Conservation (phyloP, 2,329 filamentous ascomycete species). For the Botrytis elliptica region DNA sequence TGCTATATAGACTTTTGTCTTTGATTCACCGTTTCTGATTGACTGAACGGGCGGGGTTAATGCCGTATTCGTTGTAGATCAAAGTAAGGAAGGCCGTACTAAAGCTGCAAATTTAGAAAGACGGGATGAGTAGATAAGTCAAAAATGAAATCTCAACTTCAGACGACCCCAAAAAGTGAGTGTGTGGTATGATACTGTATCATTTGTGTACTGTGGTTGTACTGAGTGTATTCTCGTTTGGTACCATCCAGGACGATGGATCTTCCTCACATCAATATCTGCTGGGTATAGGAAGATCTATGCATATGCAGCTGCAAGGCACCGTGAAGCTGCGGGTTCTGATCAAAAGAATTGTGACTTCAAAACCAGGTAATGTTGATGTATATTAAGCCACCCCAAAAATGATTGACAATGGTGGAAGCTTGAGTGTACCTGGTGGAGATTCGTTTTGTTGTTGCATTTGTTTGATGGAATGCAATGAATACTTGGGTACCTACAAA, state of each 20-base stretch:
- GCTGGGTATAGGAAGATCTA: conserved; percentile 17
- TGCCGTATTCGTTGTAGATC: neutral
- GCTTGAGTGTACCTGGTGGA: neutral
- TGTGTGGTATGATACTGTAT: neutral
- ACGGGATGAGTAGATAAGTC: neutral
- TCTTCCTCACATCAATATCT: conserved; percentile 11
- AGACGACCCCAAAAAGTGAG: neutral
- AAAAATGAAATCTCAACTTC: neutral
- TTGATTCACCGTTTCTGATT: neutral
- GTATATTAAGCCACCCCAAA: neutral
- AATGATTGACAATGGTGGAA: conserved; percentile 10
- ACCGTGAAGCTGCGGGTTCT: conserved; percentile 10
- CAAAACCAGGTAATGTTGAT: neutral
- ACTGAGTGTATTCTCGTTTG: neutral
- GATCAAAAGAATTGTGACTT: neutral
- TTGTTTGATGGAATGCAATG: neutral
- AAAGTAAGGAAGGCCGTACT: conserved; percentile 4
- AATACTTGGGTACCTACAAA: neutral
- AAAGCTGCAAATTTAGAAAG: neutral
- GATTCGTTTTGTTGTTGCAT: neutral
- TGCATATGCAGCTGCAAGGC: conserved; percentile 15
- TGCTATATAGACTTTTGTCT: neutral
- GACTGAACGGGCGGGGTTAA: neutral
- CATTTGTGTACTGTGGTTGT: conserved; percentile 8
- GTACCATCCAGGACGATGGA: neutral